Evolutionary conservation across 345 rosid genomes (phyloP), one percentile per base, ranked within the genome.

Genomic region (Eutrema japonicum): DNA sequence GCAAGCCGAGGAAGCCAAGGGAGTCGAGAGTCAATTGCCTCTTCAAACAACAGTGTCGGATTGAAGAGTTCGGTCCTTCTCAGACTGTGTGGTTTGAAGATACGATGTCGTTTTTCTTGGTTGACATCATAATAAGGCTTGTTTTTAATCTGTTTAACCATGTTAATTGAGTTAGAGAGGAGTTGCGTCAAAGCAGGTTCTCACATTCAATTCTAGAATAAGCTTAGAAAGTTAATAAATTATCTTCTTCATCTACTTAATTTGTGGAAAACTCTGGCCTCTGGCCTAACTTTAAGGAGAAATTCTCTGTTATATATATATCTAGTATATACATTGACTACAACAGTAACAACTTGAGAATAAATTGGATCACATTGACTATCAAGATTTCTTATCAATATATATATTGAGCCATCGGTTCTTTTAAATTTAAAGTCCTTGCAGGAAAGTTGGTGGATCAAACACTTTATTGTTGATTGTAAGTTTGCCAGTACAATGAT

Each of bases 11-110:
- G 87, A 86, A 26, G 51, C 85, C 1, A 78, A 83, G 82, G 92
- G 86, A 72, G 88, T 85, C 38, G 92, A 85, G 79, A 88, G 89
- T 75, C 68, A 80, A 27, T 83, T 88, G 55, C 86, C 87, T 3
- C 90, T 89, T 53, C 86, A 72, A 66, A 91, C 89, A 37, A 79
- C 72, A 2, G 77, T 88, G 49, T 78, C 88, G 2, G 75, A 85
- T 29, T 89, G 83, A 73, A 42, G 29, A 51, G 1, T 12, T 37
- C 0, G 9, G 0, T 53, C 47, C 30, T 40, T 54, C 16, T 27
- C 14, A n/a, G 26, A 7, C 13, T 4, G 36, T 16, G 7, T 22
- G 7, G 16, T n/a, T 65, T n/a, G 26, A 55, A 18, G 47, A 42
- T 7, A 18, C 13, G 0, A 2, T 33, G 37, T 62, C n/a, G 1